Base-by-base conservation (phyloP, 2,329 filamentous ascomycete genomes). In the Scolecobasidium constrictum region DNA sequence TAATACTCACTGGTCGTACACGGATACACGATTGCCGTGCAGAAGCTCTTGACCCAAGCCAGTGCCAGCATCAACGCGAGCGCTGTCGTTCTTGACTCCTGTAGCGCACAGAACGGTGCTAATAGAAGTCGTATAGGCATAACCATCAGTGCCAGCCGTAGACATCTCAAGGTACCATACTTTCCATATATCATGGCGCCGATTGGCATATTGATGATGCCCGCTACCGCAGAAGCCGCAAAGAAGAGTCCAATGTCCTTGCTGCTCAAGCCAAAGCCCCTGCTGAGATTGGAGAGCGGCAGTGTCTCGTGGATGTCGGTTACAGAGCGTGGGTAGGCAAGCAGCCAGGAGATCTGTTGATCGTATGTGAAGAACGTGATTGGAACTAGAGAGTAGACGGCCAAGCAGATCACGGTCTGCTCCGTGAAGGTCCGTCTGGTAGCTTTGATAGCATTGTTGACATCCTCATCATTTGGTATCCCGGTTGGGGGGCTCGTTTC, bases 1-100 rank as follows among this genome's bases (percentile, higher is more conserved):
- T n/a, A n/a, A n/a, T n/a, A n/a, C n/a, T n/a, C n/a, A n/a, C n/a
- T 95, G 4, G 86, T 94, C 19, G 76, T 81, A 54, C 85, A 92
- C 0, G 92, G 90, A 58, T 95, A 95, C 1, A 83, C 83, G 54
- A 95, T 81, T 49, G 93, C 92, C 46, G 80, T 78, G 31, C 74
- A 76, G 43, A 83, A 72, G 7, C 82, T 81, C 59, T 94, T 93
- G 53, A 80, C 51, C 34, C 85, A 61, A 68, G 95, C 78, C 28
- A 93, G 64, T 0, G 62, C 46, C 43, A 87, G 70, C 39, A 94
- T 67, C n/a, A n/a, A n/a, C n/a, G n/a, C n/a, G n/a, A n/a, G n/a
- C n/a, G n/a, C n/a, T n/a, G n/a, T n/a, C n/a, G n/a, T n/a, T n/a
- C n/a, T n/a, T n/a, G n/a, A n/a, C n/a, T n/a, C n/a, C n/a, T n/a